These are phyloP conservation scores for Phaeosphaeria sp. DNA, from an alignment of 2,329 filamentous ascomycete genomes.

Conservation along the genomic window DNA sequence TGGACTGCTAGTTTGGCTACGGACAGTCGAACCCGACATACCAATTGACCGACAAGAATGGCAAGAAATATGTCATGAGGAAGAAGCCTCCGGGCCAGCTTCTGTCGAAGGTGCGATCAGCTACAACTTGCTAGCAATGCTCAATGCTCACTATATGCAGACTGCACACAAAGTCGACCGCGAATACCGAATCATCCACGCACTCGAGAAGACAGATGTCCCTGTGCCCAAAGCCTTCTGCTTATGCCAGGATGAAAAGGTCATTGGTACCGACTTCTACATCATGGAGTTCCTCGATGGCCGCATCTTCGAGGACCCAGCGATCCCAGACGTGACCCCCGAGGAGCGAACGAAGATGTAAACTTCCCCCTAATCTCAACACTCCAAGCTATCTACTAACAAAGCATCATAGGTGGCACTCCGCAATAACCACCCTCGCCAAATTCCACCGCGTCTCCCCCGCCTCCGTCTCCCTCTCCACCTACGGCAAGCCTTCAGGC, in stretches of 20 bases:
- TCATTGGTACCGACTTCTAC: conserved; percentile 93
- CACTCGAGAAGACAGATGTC: conserved; percentile 79
- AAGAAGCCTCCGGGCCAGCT: conserved; percentile 98
- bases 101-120: conserved; percentile 62
- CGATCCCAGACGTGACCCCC: conserved; percentile 74
- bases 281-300: conserved; percentile 96
- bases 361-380: background rate
- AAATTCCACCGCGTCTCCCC: conserved; percentile 81
- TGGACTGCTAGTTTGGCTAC: conserved; percentile 78
- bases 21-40: conserved; percentile 98
- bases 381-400: conserved; percentile 1
- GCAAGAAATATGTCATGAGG: conserved; percentile 82
- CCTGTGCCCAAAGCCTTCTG: conserved; percentile 84
- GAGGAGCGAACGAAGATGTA: conserved; percentile 76
- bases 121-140: background rate
- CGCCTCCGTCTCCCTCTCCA: conserved; percentile 69
- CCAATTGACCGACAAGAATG: conserved; percentile 77
- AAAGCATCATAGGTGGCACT: conserved; percentile 71
- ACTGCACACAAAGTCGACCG: conserved; percentile 96
- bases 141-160: conserved; percentile 45
- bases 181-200: conserved; percentile 89
- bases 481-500: conserved; percentile 74
- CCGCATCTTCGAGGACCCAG: conserved; percentile 88
- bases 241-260: conserved; percentile 79
- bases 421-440: conserved; percentile 82